A percentile compares a stretch with the other conserved stretches of the same genome.
Evolutionary conservation across 2,329 filamentous ascomycete species (phyloP).

Genomic region (Trichoderma atroviride): DNA sequence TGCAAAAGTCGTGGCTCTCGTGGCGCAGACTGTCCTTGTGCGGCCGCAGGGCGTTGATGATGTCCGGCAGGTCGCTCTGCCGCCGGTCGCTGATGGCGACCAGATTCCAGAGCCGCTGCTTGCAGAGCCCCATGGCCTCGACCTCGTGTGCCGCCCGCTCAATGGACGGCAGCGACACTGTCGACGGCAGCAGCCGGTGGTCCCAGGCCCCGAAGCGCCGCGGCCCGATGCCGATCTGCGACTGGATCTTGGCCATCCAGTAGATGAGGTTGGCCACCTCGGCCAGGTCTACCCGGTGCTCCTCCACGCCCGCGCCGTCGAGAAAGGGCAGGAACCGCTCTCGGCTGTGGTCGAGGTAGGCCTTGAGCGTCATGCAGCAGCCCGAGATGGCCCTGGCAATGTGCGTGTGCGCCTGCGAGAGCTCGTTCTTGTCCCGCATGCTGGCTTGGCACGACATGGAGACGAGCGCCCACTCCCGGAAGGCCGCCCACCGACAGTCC

Average conservation of each 20-base stretch:
- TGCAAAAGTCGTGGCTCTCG: neutral
- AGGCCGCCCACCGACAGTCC: neutral
- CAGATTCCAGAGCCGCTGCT: neutral
- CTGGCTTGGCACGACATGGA: neutral
- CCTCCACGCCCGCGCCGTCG: neutral
- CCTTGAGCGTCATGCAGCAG: neutral
- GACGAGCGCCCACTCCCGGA: neutral
- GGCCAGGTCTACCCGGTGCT: neutral
- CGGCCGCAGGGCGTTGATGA: neutral
- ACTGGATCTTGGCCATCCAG: neutral
- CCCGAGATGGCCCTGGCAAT: neutral
- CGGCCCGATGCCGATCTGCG: neutral
- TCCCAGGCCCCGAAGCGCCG: neutral
- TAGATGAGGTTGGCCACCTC: neutral
- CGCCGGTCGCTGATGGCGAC: neutral
- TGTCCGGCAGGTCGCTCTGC: neutral
- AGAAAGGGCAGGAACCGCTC: neutral
- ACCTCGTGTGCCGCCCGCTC: neutral
- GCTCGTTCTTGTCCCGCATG: neutral
- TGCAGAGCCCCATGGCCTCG: neutral
- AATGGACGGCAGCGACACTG: neutral
- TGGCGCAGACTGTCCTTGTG: neutral
- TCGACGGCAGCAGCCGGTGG: neutral
- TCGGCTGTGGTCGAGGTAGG: neutral
- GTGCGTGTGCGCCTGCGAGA: neutral